Evolutionary conservation across 176 grass and related monocot genomes (phyloP).

Genomic region (Bothriochloa decipiens): DNA sequence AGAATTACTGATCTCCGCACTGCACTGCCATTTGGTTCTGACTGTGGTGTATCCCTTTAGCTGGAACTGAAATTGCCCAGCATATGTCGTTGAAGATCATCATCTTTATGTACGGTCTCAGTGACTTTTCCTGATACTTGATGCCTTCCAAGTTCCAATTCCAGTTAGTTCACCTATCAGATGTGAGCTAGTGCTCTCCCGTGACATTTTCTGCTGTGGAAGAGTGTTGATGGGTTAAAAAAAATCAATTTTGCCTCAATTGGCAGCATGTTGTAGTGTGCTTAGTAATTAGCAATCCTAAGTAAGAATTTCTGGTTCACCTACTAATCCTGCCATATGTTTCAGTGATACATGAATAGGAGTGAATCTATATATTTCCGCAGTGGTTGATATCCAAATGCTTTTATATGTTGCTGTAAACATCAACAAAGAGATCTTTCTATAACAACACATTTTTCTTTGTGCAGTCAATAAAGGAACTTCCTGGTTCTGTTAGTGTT

Average conservation of each 20-base stretch:
- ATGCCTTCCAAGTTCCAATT: not conserved
- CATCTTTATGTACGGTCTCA: not conserved
- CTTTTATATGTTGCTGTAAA: slow-evolving; percentile 6
- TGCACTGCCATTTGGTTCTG: not conserved
- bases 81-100: not conserved
- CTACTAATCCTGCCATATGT: not conserved
- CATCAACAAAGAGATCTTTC: slow-evolving; percentile 19
- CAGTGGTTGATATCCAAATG: slow-evolving; percentile 26
- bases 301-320: slow-evolving; percentile 23
- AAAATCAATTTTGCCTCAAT: not conserved
- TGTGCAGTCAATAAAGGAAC: slow-evolving; percentile 76
- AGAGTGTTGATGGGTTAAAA: not conserved
- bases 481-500: slow-evolving; percentile 76
- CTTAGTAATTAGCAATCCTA: not conserved
- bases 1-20: not conserved
- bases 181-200: not conserved
- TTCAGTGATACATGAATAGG: not conserved
- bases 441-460: slow-evolving; percentile 36
- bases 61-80: not conserved
- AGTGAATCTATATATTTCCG: not conserved
- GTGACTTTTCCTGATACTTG: not conserved
- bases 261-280: slow-evolving; percentile 5
- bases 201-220: not conserved
- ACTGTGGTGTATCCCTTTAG: slow-evolving; percentile 7
- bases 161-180: not conserved